A percentile compares a stretch with the other conserved stretches of the same genome.
Evolutionary conservation across 805 yeast species (phyloP).

Genomic region (Wickerhamomyces sydowiorum): DNA sequence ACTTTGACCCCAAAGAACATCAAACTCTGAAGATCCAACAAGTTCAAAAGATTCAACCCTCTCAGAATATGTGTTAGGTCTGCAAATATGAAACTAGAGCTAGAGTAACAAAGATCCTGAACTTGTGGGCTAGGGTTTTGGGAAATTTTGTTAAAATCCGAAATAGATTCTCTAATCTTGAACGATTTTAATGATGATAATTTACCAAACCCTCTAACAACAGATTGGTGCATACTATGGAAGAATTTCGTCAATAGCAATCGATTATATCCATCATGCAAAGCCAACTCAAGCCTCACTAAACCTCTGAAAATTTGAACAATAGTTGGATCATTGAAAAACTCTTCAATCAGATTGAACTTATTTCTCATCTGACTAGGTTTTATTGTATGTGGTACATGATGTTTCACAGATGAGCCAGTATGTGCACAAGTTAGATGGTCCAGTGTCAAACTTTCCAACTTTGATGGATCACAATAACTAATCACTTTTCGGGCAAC

Average conservation of each 20-base stretch:
- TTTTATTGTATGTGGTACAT: not conserved
- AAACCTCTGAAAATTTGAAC: conserved; percentile 1
- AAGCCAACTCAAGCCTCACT: not conserved
- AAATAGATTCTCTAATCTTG: not conserved
- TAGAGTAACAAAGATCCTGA: not conserved
- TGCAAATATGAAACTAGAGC: not conserved
- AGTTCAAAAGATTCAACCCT: no score
- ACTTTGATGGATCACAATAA: not conserved
- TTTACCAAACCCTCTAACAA: not conserved
- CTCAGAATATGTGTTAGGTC: no score
- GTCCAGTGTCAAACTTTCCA: conserved; percentile 3
- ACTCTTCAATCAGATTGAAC: conserved; percentile 1
- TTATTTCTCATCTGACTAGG: not conserved
- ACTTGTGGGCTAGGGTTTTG: no score
- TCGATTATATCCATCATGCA: conserved; percentile 8
- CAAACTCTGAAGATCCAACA: no score
- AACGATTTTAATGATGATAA: not conserved
- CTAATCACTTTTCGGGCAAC: conserved; percentile 2
- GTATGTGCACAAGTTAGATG: conserved; percentile 4
- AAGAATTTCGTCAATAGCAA: conserved; percentile 6
- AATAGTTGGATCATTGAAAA: conserved; percentile 4
- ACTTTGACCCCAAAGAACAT: no score
- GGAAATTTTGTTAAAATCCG: not conserved
- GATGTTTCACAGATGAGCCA: not conserved
- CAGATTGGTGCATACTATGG: conserved; percentile 1